These are phyloP conservation scores for Flammula alnicola DNA, from an alignment of 1,284 basidiomycete species.

Conservation along the genomic window DNA sequence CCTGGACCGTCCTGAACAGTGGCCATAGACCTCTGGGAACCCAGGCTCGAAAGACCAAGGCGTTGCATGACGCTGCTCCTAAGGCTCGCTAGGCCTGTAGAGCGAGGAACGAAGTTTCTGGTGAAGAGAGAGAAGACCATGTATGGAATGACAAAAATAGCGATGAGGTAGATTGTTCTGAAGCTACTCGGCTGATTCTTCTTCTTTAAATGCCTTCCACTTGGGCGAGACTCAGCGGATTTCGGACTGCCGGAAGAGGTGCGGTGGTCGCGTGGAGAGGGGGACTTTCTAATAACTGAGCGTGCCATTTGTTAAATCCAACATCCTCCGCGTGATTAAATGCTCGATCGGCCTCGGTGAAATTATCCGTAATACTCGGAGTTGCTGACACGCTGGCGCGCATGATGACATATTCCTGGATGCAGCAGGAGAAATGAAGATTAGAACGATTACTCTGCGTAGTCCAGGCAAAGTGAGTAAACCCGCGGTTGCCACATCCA, in stretches of 20 bases:
- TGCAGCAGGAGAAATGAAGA: not conserved
- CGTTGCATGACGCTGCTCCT: not conserved
- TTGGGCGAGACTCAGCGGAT: not conserved
- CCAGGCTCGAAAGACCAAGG: conserved; percentile 1
- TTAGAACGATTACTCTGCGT: no score
- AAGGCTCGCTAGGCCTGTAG: not conserved
- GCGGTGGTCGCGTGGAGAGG: conserved; percentile 2
- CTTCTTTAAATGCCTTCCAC: not conserved
- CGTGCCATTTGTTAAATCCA: conserved; percentile 2
- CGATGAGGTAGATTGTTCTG: conserved; percentile 3
- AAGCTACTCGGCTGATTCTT: conserved; percentile 4
- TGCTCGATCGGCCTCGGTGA: conserved; percentile 5
- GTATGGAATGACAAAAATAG: conserved; percentile 12
- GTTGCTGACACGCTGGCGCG: conserved; percentile 1
- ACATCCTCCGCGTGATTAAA: conserved; percentile 1
- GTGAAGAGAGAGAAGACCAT: conserved; percentile 16
- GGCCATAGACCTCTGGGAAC: conserved; percentile 1
- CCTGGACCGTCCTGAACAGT: conserved; percentile 2
- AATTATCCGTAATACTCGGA: not conserved
- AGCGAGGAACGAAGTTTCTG: not conserved
- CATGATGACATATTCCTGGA: not conserved
- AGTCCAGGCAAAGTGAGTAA: no score
- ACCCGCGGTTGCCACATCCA: no score
- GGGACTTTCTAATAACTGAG: conserved; percentile 1
- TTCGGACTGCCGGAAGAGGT: conserved; percentile 1